Base-by-base conservation (phyloP, 345 rosid species). In the Gossypium anomalum region DNA sequence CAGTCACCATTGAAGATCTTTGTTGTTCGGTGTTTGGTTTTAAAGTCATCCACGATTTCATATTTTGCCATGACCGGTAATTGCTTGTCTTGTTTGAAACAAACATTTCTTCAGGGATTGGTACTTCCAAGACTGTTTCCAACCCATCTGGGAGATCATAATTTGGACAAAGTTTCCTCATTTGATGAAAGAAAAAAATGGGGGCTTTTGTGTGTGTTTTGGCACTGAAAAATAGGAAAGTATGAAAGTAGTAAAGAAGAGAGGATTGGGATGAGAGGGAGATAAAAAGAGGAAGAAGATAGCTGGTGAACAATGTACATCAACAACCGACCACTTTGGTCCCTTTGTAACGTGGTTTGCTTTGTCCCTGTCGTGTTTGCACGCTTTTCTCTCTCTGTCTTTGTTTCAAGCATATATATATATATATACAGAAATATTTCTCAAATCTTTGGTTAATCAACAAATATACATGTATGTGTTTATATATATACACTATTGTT, bases 81-180 rank as follows among this genome's bases (percentile, higher is more conserved):
- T 75, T 44, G 80, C 79, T 75, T 5, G 9, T 77, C 63, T 83
- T 85, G 72, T 48, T 75, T 0, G 79, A 64, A 22, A 82, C 69
- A 76, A 92, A 95, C 86, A 91, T 82, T 79, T 93, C 98, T 76
- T 95, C 99, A 0, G 99, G 99, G 70, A 95, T 89, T 1, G 98
- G 99, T 53, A 95, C 98, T 83, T 95, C 99, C 2, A 95, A 89
- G 5, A 95, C 99, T 7, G 99, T 95, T n/a, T 93, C 99, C 76
- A 95, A 84, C 43, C 93, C 94, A 72, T 92, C 98, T 66, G 92
- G 97, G 8, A 89, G 82, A 75, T 89, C 93, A 25, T 80, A 85
- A 77, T 95, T 95, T 0, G 99, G 97, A 83, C 98, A 93, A 47
- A 95, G 86, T 82, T 86, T 95, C 89, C 99, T 93, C 99, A 95